A percentile compares a stretch with the other conserved stretches of the same genome.
These are phyloP conservation scores for Mitragyna speciosa DNA, from an alignment of 257 asterid species.

Conservation along the genomic window DNA sequence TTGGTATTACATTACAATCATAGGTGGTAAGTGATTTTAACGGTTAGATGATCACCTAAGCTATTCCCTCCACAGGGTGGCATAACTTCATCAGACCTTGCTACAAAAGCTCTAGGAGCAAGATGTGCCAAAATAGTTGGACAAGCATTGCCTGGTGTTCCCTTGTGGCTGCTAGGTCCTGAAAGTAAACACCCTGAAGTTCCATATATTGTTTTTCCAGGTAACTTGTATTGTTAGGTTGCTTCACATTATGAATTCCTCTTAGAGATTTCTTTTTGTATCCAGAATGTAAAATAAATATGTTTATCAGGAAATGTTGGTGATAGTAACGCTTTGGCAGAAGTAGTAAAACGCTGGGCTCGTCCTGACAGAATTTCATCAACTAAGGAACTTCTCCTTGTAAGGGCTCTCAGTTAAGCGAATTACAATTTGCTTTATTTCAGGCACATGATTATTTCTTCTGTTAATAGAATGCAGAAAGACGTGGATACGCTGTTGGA, in stretches of 20 bases:
- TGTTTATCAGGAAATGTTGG: slow-evolving; percentile 87
- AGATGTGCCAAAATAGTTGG: slow-evolving; percentile 88
- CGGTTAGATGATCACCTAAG: not conserved
- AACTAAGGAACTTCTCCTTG: slow-evolving; percentile 74
- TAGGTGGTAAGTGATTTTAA: not conserved
- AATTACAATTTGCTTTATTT: slow-evolving; percentile 14
- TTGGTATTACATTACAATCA: not conserved
- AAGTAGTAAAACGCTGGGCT: slow-evolving; percentile 79
- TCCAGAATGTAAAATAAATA: slow-evolving; percentile 19
- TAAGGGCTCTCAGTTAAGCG: slow-evolving; percentile 39
- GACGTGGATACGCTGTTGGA: slow-evolving; percentile 87
- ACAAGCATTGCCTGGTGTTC: slow-evolving; percentile 95
- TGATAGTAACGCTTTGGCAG: slow-evolving; percentile 81
- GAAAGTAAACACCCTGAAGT: slow-evolving; percentile 96
- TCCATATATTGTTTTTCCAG: slow-evolving; percentile 96
- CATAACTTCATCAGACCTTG: slow-evolving; percentile 95
- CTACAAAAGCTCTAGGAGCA: slow-evolving; percentile 91
- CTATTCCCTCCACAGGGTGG: slow-evolving; percentile 67
- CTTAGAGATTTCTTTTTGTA: not conserved
- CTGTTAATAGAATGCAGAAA: slow-evolving; percentile 71
- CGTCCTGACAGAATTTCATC: slow-evolving; percentile 62
- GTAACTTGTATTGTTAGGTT: slow-evolving; percentile 34
- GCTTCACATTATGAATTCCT: not conserved
- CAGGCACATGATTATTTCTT: slow-evolving; percentile 27
- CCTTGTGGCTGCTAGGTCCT: slow-evolving; percentile 93